Evolutionary conservation across 805 yeast genomes (phyloP), one percentile per base, ranked within the genome.

Genomic region (Nakazawaea sp.): DNA sequence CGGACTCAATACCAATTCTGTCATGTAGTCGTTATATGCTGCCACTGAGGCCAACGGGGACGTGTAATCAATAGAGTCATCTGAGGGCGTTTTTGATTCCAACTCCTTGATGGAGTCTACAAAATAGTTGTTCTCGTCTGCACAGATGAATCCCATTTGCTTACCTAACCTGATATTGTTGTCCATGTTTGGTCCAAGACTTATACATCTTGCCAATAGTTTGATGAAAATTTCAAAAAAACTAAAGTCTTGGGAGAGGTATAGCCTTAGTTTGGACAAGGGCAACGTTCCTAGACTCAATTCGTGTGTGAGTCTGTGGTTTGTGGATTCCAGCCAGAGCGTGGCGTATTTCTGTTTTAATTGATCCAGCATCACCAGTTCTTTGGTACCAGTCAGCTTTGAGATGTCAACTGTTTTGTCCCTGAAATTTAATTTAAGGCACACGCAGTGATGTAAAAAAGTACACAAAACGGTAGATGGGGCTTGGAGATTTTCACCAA

Each of bases 81-180:
- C 7, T 7, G 24, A 21, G 7, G 24, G 10, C 24, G 7, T 21
- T 10, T 21, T 21, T 7, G 7, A 7, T 7, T 56, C 42, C 11
- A 64, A 43, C 12, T 49, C 50, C 1, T 50, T 43, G 28, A 57
- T 42, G 18, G 59, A 56, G 27, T 62, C 59, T 11, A 46, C 46
- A 43, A 72, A 73, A 43, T 73, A 73, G 32, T 61, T 61, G 46
- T 71, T 70, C 44, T 73, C 79, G 37, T 62, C 67, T 30, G 58
- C 59, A 11, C 69, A 58, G 25, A 74, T 54, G 43, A 70, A 68
- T 1, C 78, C 79, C 41, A 73, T 61, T 43, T 72, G 75, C 40
- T 68, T 69, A 2, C 72, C 68, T 19, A 74, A 43, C 0, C 51
- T 50, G 18, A 70, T 52, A n/a, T 64, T 54, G 0, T 72, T 45